phyloP scores from a whole-genome alignment of 768 basidiomycete species.

The Gymnopilus dilepis region DNA sequence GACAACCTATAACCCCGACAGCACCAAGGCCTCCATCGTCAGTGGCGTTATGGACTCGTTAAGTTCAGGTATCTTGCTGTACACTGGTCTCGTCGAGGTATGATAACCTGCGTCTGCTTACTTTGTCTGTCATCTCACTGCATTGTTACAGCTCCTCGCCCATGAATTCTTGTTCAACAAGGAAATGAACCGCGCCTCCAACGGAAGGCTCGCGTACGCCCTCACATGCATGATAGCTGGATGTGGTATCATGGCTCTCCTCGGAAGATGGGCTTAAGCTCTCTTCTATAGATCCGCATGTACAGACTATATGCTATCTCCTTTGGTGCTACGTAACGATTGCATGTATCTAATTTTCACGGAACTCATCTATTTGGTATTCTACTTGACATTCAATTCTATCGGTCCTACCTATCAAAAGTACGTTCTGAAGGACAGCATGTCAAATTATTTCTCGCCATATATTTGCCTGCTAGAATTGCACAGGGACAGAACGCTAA shows the following conservation, averaged over 20 bases:
- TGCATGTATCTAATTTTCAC: background rate
- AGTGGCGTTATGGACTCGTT: conserved; percentile 84
- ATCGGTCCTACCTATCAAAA: too few relatives aligned
- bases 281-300: background rate
- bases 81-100: conserved; percentile 85
- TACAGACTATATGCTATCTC: too few relatives aligned
- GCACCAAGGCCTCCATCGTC: conserved; percentile 75
- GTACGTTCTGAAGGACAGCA: too few relatives aligned
- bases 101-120: conserved; percentile 18
- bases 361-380: background rate
- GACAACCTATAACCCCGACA: conserved; percentile 78
- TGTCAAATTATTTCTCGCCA: too few relatives aligned
- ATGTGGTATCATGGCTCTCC: conserved; percentile 82
- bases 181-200: conserved; percentile 73
- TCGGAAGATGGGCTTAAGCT: conserved; percentile 83
- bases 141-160: conserved; percentile 66
- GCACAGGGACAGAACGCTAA: background rate
- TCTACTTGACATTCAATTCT: too few relatives aligned
- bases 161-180: conserved; percentile 93
- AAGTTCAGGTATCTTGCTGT: conserved; percentile 86
- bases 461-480: too few relatives aligned
- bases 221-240: conserved; percentile 75
- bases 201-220: conserved; percentile 67
- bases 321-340: background rate
- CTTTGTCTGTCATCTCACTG: background rate